These are phyloP conservation scores for Acmispon strigosus DNA, from an alignment of 306 rosid species.

Conservation along the genomic window DNA sequence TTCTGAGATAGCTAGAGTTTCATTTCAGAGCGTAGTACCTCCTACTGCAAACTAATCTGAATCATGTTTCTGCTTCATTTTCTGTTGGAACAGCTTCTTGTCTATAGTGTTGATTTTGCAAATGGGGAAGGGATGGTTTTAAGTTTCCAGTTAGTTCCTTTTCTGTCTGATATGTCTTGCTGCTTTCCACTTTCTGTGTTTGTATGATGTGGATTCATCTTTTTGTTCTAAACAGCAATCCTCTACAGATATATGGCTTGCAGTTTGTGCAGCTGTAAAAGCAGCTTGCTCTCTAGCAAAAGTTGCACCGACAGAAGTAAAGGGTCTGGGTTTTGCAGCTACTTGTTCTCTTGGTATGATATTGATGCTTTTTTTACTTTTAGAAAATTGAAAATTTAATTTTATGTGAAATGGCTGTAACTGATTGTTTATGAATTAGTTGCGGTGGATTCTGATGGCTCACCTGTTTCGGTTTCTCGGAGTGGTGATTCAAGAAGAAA, in stretches of 20 bases:
- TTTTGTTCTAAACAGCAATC: constrained; percentile 72
- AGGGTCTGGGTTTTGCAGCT: constrained; percentile 85
- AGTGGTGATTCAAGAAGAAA: constrained; percentile 96
- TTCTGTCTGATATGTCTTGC: not conserved
- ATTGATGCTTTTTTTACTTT: not conserved
- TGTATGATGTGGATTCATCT: constrained; percentile 21
- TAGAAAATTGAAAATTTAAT: not conserved
- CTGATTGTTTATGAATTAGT: constrained; percentile 36
- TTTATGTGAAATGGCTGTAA: not conserved
- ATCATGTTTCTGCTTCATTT: not conserved
- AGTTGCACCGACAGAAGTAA: constrained; percentile 61
- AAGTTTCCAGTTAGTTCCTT: constrained; percentile 1
- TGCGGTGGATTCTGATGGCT: constrained; percentile 85
- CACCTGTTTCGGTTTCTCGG: constrained; percentile 87
- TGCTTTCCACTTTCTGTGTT: not conserved
- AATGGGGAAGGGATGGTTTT: not conserved
- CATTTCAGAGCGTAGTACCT: not conserved
- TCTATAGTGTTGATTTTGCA: constrained; percentile 6
- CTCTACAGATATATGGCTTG: constrained; percentile 97
- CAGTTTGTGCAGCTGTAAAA: constrained; percentile 85
- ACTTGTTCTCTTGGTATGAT: constrained; percentile 91
- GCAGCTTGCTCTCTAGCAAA: constrained; percentile 69
- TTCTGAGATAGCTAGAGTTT: not conserved
- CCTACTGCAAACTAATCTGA: not conserved
- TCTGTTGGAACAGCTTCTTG: constrained; percentile 12